A percentile compares a stretch with the other conserved stretches of the same genome.
These are phyloP conservation scores for Tranzscheliella williamsii DNA, from an alignment of 1,284 basidiomycete genomes.

Conservation along the genomic window DNA sequence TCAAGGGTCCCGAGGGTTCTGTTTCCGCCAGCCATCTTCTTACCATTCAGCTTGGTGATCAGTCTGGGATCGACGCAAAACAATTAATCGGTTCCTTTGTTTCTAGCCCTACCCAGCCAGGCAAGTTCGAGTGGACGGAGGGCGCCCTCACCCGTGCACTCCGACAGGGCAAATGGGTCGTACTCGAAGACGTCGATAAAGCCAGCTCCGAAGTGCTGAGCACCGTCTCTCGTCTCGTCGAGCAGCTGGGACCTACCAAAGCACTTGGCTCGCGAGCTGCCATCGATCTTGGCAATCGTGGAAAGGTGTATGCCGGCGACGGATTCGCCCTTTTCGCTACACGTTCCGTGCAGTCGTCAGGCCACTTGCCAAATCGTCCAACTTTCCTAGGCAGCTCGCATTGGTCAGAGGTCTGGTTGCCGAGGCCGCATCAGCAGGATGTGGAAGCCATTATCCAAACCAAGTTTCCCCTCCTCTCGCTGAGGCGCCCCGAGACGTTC, in stretches of 20 bases:
- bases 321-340: constrained; percentile 63
- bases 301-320: constrained; percentile 59
- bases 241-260: constrained; percentile 72
- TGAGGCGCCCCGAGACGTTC: constrained; percentile 15
- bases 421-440: constrained; percentile 37
- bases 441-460: constrained; percentile 43
- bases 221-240: constrained; percentile 66
- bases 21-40: constrained; percentile 66
- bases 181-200: constrained; percentile 87
- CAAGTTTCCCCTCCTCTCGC: constrained; percentile 29
- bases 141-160: constrained; percentile 90
- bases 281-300: constrained; percentile 63
- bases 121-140: constrained; percentile 94
- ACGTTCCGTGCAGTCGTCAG: constrained; percentile 24
- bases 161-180: constrained; percentile 87
- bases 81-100: constrained; percentile 91
- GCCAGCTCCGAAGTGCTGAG: constrained; percentile 53
- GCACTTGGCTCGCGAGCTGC: constrained; percentile 75
- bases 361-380: constrained; percentile 2
- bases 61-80: constrained; percentile 76
- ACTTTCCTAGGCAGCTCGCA: constrained; percentile 72
- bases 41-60: constrained; percentile 77
- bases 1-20: constrained; percentile 10
- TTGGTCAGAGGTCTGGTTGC: constrained; percentile 51
- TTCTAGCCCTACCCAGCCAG: constrained; percentile 81